Evolutionary conservation across 192 early-diverging fungal species (phyloP), one percentile per base, ranked within the genome.

Genomic region (Umbelopsis ramanniana): DNA sequence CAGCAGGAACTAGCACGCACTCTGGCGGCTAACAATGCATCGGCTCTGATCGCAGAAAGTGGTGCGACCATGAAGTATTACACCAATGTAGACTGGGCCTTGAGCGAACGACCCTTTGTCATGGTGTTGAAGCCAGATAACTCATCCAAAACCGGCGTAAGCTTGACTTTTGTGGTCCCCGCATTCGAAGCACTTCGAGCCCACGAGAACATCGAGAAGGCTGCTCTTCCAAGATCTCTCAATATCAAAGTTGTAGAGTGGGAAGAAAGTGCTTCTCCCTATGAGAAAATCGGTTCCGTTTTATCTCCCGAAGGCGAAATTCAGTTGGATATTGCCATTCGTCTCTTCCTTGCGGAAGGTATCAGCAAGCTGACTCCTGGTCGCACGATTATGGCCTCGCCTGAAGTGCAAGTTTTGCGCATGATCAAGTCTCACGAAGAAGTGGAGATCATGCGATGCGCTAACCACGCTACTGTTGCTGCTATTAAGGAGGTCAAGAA

Each of bases 171-270:
- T 22, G 77, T 86, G 35, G 74, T 77, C 2, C 85, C 85, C 17
- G 74, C 72, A 33, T 86, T 86, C 72, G 85, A 86, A 66, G 85
- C 76, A n/a, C 76, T 80, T 3, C 76, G 85, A 24, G 85, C 85
- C 6, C 52, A 71, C 10, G 79, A 82, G 46, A 38, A 29, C 0
- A 19, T 86, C 0, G 26, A 52, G 15, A 23, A 73, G 9, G 79
- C 79, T 6, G 52, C 54, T 35, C 69, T 80, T 33, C 69, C 72
- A 23, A 24, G 26, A n/a, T 43, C 29, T 43, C 22, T 80, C 68
- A 12, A 73, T 43, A 67, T 74, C 69, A 11, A 40, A 4, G 17
- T 78, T 71, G 66, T 75, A 45, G 57, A 81, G 2, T 86, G 85
- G 85, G 66, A 81, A n/a, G 85, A 86, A 63, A 71, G 80, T 19